Percentiles rank a stretch among this genome's conserved stretches.
Evolutionary conservation across 2,329 filamentous ascomycete genomes (phyloP).

Genomic region (Penicillium sp.): DNA sequence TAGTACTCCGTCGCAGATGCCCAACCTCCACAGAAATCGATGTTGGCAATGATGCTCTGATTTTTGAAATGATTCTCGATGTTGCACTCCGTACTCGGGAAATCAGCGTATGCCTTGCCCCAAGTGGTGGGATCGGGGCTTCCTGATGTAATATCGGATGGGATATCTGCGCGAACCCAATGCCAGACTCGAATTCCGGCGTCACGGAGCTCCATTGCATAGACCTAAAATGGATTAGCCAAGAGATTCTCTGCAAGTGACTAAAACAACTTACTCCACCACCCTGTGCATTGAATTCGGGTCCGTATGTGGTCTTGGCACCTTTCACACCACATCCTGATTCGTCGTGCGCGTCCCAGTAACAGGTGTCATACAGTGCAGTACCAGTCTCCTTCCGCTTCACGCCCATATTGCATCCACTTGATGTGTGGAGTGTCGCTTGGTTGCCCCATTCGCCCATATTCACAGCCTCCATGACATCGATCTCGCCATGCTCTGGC

Average conservation of each 20-base stretch:
- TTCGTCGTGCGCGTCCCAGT: background rate
- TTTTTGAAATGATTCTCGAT: background rate
- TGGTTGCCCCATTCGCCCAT: background rate
- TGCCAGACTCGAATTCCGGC: background rate
- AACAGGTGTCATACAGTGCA: background rate
- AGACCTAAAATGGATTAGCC: background rate
- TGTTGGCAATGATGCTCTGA: background rate
- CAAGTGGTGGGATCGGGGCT: background rate
- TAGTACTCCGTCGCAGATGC: conserved; percentile 24
- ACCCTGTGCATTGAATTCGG: background rate
- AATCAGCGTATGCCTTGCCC: background rate
- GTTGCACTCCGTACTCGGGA: background rate
- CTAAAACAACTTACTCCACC: background rate
- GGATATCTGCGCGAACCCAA: background rate
- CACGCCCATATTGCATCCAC: background rate
- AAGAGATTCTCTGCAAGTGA: background rate
- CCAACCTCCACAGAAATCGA: background rate
- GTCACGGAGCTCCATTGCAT: background rate
- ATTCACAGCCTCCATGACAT: background rate
- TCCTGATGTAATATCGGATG: background rate
- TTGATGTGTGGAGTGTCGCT: background rate
- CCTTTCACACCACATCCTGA: background rate
- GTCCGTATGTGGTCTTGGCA: background rate
- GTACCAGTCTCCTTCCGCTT: background rate
- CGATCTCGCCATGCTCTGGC: background rate